Evolutionary conservation across 139 green algal species (phyloP), one percentile per base, ranked within the genome.

Genomic region (Choricystis sp.): DNA sequence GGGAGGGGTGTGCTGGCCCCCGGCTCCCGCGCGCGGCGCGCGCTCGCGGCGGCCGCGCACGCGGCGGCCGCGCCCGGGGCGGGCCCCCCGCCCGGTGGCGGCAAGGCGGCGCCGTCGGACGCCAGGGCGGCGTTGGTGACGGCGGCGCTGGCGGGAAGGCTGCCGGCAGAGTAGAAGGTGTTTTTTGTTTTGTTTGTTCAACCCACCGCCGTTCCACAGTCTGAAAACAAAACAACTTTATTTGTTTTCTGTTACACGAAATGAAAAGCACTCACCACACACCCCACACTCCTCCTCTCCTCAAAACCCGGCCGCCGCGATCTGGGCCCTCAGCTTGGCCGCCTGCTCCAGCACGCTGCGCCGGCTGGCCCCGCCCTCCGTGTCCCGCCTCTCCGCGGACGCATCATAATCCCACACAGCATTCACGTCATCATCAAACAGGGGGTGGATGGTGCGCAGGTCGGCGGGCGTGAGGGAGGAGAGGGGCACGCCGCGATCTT

Each of bases 281-380:
- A 9, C 40, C 9, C 40, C 40, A 52, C 9, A 9, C 40, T 52
- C 40, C 40, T 21, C 16, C 40, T 16, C 40, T 52, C 40, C 40
- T 19, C 9, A 14, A 59, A 69, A 29, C 48, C 63, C 63, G 22
- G 69, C 59, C 4, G 61, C n/a, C 1, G n/a, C 65, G 59, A 92
- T 59, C 66, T 89, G 88, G 1, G 40, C 29, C 28, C 76, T 72
- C 24, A 93, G 59, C 70, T 93, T 90, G 22, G 72, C 56, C 24
- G 88, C 81, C 75, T 97, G 91, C 79, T 96, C 81, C 68, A 95
- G 69, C 62, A 97, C 86, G 5, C 71, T 85, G 5, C 88, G 75
- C 60, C 81, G 86, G 72, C 73, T 86, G 62, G 83, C 84, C 23
- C 91, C 91, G 29, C 91, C 91, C 75, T 97, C 91, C 4, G 91